phyloP scores from a whole-genome alignment of 495 filamentous ascomycete genomes.

The Eremomyces bilateralis region DNA sequence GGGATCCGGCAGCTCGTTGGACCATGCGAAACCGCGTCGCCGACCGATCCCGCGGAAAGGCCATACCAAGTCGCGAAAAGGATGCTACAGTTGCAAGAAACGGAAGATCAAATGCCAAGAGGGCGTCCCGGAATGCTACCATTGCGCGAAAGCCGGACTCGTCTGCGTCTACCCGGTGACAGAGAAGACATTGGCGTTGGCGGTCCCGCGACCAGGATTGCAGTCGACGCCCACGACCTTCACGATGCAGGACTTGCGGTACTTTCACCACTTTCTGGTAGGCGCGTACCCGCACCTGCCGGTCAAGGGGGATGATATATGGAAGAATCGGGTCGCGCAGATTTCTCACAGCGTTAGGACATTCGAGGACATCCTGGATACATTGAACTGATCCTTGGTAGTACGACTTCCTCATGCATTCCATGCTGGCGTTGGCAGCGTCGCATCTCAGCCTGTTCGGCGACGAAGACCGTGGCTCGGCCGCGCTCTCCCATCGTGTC shows the following conservation, averaged over 20 bases:
- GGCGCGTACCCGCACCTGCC: constrained; percentile 37
- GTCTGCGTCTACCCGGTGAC: constrained; percentile 33
- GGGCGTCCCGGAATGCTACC: constrained; percentile 31
- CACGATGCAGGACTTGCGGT: constrained; percentile 33
- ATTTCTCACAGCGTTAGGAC: no score
- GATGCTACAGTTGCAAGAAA: constrained; percentile 43
- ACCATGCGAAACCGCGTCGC: constrained; percentile 9
- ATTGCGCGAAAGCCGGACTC: constrained; percentile 34
- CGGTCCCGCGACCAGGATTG: neutral
- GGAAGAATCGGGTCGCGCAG: constrained; percentile 35
- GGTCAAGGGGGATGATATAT: constrained; percentile 31
- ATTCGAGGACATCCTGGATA: no score
- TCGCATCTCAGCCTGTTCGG: constrained; percentile 12
- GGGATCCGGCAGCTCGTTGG: no score
- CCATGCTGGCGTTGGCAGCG: constrained; percentile 11
- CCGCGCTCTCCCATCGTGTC: constrained; percentile 12
- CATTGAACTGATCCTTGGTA: no score
- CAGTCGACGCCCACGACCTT: constrained; percentile 14
- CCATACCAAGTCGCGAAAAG: constrained; percentile 39
- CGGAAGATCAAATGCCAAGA: constrained; percentile 45
- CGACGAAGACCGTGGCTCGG: constrained; percentile 7
- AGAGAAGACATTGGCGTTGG: constrained; percentile 7
- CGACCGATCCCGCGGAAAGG: constrained; percentile 14
- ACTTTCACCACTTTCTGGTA: constrained; percentile 40
- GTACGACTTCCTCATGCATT: constrained; percentile 16